Evolutionary conservation across 192 early-diverging fungal species (phyloP).

Genomic region (Fimicolochytrium jonesii): DNA sequence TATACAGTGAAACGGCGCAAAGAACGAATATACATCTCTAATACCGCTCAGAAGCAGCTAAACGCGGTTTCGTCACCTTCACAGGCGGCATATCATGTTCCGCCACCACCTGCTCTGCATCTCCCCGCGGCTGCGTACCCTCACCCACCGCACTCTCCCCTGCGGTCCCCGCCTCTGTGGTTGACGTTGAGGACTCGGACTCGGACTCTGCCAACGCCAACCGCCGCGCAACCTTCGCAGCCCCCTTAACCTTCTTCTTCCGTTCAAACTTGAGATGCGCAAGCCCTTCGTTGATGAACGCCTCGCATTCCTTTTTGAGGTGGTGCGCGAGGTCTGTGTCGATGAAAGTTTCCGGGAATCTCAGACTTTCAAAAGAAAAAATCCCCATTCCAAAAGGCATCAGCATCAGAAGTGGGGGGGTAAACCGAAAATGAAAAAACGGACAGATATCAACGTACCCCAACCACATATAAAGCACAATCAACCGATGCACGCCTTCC

Average conservation of each 20-base stretch:
- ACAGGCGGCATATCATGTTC: no score
- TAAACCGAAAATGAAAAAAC: background rate
- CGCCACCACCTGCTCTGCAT: no score
- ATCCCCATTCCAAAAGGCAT: background rate
- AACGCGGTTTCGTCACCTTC: no score
- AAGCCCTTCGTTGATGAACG: conserved; percentile 43
- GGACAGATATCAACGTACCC: conserved; percentile 3
- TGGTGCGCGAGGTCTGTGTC: conserved; percentile 40
- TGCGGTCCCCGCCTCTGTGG: no score
- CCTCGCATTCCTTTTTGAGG: conserved; percentile 50
- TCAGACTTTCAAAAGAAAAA: conserved; percentile 31
- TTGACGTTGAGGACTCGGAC: no score
- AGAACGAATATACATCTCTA: no score
- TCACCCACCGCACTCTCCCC: no score
- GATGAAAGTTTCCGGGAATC: conserved; percentile 58
- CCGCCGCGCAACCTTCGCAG: conserved; percentile 4
- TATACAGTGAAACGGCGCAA: no score
- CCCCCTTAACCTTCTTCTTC: conserved; percentile 7
- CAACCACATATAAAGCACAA: conserved; percentile 90
- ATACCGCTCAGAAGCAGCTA: no score
- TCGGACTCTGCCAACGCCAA: background rate
- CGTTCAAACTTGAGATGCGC: conserved; percentile 17
- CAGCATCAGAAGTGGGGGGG: background rate
- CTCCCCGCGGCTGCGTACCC: no score
- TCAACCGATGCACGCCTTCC: conserved; percentile 70